Evolutionary conservation across 345 rosid genomes (phyloP).

Genomic region (Garcia nutans): DNA sequence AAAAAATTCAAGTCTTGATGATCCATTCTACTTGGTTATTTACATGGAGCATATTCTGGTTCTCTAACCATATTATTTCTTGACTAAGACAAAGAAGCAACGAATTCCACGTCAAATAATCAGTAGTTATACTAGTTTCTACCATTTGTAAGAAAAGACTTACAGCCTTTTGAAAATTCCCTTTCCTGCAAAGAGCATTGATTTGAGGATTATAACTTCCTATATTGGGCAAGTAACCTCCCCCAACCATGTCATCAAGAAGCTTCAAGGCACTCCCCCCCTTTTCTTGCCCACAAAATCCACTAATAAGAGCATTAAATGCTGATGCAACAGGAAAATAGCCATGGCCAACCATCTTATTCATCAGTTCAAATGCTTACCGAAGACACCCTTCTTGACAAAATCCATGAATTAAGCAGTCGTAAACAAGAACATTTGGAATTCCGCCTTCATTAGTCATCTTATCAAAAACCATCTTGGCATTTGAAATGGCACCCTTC

Average conservation of each 20-base stretch:
- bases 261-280: conserved; percentile 53
- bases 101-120: conserved; percentile 52
- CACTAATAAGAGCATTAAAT: conserved; percentile 50
- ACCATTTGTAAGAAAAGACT: conserved; percentile 51
- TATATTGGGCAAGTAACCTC: conserved; percentile 50
- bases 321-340: conserved; percentile 53
- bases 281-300: conserved; percentile 59
- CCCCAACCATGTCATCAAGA: conserved; percentile 56
- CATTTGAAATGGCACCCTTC: conserved; percentile 46
- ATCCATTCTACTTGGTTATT: conserved; percentile 29
- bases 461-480: conserved; percentile 48
- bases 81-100: conserved; percentile 47
- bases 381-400: conserved; percentile 43
- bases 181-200: conserved; percentile 41
- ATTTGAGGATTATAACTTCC: conserved; percentile 50
- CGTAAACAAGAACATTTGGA: conserved; percentile 53
- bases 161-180: conserved; percentile 46
- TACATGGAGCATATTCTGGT: conserved; percentile 22
- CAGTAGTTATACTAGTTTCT: conserved; percentile 54
- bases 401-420: conserved; percentile 53
- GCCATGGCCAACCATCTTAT: conserved; percentile 47
- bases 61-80: conserved; percentile 31
- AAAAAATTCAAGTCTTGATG: conserved; percentile 11
- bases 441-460: conserved; percentile 52
- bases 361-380: conserved; percentile 55